Percentiles rank a stretch among this genome's conserved stretches.
phyloP scores from a whole-genome alignment of 2,329 filamentous ascomycete species.

The Macrophomina phaseolina region DNA sequence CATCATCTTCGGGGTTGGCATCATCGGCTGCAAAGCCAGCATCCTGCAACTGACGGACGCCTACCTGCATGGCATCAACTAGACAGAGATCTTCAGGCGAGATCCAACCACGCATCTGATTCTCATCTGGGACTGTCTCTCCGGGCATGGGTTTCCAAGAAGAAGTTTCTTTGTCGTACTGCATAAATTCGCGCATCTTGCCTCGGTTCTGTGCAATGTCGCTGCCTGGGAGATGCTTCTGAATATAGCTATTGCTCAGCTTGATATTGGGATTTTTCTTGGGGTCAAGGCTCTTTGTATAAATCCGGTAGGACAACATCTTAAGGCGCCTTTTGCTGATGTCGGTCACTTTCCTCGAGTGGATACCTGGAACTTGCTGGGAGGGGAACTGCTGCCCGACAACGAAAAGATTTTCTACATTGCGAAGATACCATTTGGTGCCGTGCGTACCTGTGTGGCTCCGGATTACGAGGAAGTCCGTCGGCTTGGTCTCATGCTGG shows the following conservation, averaged over 20 bases:
- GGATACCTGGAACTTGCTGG: constrained; percentile 88
- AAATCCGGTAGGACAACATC: constrained; percentile 91
- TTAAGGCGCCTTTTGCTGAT: constrained; percentile 96
- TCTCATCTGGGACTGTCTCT: constrained; percentile 79
- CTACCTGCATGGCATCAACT: constrained; percentile 95
- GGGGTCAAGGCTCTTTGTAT: constrained; percentile 73
- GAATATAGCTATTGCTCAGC: constrained; percentile 70
- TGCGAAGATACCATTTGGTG: constrained; percentile 80
- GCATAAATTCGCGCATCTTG: constrained; percentile 95
- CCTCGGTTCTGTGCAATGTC: constrained; percentile 95
- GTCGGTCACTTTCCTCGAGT: constrained; percentile 93
- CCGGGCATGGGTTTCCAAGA: constrained; percentile 76
- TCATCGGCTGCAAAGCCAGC: constrained; percentile 78
- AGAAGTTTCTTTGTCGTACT: constrained; percentile 85
- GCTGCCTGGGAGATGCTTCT: constrained; percentile 83
- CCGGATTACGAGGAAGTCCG: constrained; percentile 86
- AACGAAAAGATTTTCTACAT: constrained; percentile 87
- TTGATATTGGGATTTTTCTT: constrained; percentile 69
- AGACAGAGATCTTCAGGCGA: constrained; percentile 95
- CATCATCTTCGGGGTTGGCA: constrained; percentile 67
- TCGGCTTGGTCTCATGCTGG: constrained; percentile 76
- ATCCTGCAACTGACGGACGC: constrained; percentile 87
- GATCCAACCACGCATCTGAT: constrained; percentile 82
- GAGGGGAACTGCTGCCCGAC: constrained; percentile 94
- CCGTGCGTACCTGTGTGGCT: constrained; percentile 81